Base-by-base conservation (phyloP, 176 grass and related monocot species). In the Chloris gayana region DNA sequence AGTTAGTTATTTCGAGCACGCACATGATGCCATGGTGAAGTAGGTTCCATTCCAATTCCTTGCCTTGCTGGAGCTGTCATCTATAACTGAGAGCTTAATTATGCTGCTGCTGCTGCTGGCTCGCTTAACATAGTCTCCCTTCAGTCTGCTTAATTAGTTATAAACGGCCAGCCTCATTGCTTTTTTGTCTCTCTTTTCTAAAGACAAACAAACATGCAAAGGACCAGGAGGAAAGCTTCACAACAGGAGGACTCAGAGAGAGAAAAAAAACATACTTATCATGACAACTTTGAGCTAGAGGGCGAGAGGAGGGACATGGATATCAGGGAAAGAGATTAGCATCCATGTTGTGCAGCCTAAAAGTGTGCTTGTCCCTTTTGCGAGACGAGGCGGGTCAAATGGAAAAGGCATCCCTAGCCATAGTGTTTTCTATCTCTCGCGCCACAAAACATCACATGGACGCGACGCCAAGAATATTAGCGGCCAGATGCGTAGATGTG, bases 381-480 rank as follows among this genome's bases (percentile, higher is more conserved):
- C 39, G 56, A 69, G 31, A 22, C 39, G 38, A 6, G 37, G 61
- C 70, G 80, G 76, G 81, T 73, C 76, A 91, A 87, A 73, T 72
- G 58, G 31, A 61, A 72, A 35, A 84, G 72, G 5, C 72, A 91
- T 79, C 76, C 45, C 14, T 10, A 3, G 17, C 50, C 10, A 22
- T 54, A 21, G 49, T 3, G 24, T 14, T 78, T 59, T 35, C 29
- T 56, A 19, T 38, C 47, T 88, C 70, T 41, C 77, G 51, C 70
- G 57, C 10, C 76, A 37, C 58, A 87, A 87, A 84, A 80, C 57
- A 67, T 81, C 89, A 91, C 81, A 84, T 84, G 89, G 70, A 53
- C 39, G 69, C 22, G 64, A 26, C 75, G n/a, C 67, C 25, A 57
- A 66, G 39, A 72, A 72, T 8, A 53, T 33, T 59, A 37, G 63